These are phyloP conservation scores for Acanthamoeba royreba DNA, from an alignment of 208 protist genomes.

Conservation along the genomic window DNA sequence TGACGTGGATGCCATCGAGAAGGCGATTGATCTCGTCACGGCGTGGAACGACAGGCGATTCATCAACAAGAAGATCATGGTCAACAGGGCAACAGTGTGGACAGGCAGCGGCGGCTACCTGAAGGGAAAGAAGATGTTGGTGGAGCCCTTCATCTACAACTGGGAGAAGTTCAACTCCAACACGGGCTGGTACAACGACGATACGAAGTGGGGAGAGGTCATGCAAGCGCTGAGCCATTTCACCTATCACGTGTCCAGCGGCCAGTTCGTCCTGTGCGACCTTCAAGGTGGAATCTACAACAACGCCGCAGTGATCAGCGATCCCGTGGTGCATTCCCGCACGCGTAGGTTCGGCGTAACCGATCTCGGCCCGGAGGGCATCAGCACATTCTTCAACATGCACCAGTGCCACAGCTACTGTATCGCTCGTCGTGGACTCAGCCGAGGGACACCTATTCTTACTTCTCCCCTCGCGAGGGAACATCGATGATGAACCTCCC, in stretches of 20 bases:
- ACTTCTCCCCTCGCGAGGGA: too few species aligned
- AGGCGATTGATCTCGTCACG: not conserved
- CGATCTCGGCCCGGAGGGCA: too few species aligned
- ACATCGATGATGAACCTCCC: too few species aligned
- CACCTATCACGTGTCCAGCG: not conserved
- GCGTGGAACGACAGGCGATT: not conserved
- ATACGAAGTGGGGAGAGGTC: not conserved
- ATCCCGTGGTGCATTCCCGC: too few species aligned
- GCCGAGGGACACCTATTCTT: too few species aligned
- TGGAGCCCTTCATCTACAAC: not conserved
- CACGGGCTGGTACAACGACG: not conserved
- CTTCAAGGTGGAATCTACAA: not conserved
- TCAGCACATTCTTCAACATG: too few species aligned
- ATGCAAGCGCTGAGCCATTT: slow-evolving; percentile 12
- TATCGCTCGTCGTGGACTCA: too few species aligned
- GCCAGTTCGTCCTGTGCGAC: not conserved
- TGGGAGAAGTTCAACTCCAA: slow-evolving; percentile 35
- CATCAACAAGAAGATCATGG: not conserved
- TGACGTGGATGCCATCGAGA: not conserved
- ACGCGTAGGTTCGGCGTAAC: too few species aligned
- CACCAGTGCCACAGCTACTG: too few species aligned
- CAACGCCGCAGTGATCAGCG: too few species aligned
- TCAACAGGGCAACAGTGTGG: not conserved
- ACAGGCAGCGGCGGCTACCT: not conserved
- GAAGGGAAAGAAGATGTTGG: not conserved